Conservation (phyloP, 352 stramenopile species). For the Globisporangium camurandrum region DNA sequence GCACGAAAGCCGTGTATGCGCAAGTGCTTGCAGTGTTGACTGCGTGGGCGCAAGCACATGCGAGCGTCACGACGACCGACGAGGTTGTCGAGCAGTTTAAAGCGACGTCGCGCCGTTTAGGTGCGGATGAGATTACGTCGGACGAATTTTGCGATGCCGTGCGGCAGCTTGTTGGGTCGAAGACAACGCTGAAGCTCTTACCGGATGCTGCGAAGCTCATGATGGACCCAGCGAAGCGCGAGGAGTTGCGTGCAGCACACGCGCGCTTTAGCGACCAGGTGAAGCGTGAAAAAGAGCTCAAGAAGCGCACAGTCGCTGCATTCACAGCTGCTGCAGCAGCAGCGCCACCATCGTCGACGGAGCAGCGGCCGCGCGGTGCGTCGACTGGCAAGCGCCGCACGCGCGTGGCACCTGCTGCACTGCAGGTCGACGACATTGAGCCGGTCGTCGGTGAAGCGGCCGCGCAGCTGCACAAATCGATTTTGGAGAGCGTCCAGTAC, state of each 20-base stretch:
- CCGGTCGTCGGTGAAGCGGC: slow-evolving; percentile 78
- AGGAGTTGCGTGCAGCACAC: slow-evolving; percentile 43
- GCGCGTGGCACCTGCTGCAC: slow-evolving; percentile 29
- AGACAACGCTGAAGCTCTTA: slow-evolving; percentile 66
- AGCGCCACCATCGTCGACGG: slow-evolving; percentile 18
- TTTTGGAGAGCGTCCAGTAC: slow-evolving; percentile 66
- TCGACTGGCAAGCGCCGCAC: slow-evolving; percentile 31
- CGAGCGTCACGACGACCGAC: slow-evolving; percentile 35
- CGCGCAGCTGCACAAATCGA: slow-evolving; percentile 75
- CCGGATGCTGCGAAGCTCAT: slow-evolving; percentile 66
- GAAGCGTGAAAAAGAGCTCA: slow-evolving; percentile 68
- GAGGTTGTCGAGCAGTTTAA: slow-evolving; percentile 60
- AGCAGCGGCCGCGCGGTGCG: slow-evolving; percentile 25
- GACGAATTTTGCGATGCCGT: slow-evolving; percentile 72
- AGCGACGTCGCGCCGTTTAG: slow-evolving; percentile 42
- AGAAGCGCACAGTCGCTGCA: slow-evolving; percentile 46
- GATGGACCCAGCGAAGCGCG: slow-evolving; percentile 45
- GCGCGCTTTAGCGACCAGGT: slow-evolving; percentile 58
- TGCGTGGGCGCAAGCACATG: slow-evolving; percentile 48
- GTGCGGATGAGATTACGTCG: slow-evolving; percentile 51
- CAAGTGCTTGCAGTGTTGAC: slow-evolving; percentile 63
- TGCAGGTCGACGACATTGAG: slow-evolving; percentile 72
- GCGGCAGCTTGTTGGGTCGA: slow-evolving; percentile 59
- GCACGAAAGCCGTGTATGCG: slow-evolving; percentile 51
- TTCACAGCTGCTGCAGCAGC: slow-evolving; percentile 7